Percentiles rank a stretch among this genome's conserved stretches.
Conservation (phyloP, 495 filamentous ascomycete species). For the Pseudevernia furfuracea region DNA sequence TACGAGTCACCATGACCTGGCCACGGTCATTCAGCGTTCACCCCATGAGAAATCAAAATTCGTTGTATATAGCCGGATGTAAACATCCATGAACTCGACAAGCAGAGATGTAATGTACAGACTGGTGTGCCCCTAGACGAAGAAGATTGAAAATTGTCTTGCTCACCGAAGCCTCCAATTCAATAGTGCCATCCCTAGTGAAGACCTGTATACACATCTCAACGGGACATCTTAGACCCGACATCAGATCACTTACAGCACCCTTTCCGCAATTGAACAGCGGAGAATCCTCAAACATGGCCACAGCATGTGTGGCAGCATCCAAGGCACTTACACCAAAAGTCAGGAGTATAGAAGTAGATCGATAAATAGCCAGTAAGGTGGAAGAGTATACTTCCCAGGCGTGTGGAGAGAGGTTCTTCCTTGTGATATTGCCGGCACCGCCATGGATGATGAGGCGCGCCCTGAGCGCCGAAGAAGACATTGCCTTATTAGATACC, state of each 20-base stretch:
- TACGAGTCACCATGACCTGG: slow-evolving; percentile 67
- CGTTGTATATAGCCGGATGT: not conserved
- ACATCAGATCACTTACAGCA: slow-evolving; percentile 38
- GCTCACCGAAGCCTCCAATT: slow-evolving; percentile 65
- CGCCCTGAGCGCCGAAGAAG: slow-evolving; percentile 39
- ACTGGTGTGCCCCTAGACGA: not conserved
- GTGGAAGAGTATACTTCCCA: slow-evolving; percentile 54
- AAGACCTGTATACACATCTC: slow-evolving; percentile 43
- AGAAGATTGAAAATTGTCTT: not conserved
- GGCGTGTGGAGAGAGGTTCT: slow-evolving; percentile 53
- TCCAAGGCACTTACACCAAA: slow-evolving; percentile 53
- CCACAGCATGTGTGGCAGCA: slow-evolving; percentile 67
- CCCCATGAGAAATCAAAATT: too few species aligned
- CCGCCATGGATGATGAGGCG: slow-evolving; percentile 83
- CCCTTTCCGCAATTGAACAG: slow-evolving; percentile 84
- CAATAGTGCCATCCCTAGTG: slow-evolving; percentile 70
- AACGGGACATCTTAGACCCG: not conserved
- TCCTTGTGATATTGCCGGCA: slow-evolving; percentile 67
- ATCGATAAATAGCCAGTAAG: slow-evolving; percentile 55
- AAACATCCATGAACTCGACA: not conserved
- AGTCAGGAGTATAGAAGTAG: slow-evolving; percentile 38
- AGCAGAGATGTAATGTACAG: not conserved
- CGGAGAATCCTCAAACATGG: slow-evolving; percentile 67
- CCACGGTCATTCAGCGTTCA: not conserved
- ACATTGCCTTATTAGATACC: not conserved